Evolutionary conservation across 495 filamentous ascomycete species (phyloP), one percentile per base, ranked within the genome.

Genomic region (Penicillium pulvis): DNA sequence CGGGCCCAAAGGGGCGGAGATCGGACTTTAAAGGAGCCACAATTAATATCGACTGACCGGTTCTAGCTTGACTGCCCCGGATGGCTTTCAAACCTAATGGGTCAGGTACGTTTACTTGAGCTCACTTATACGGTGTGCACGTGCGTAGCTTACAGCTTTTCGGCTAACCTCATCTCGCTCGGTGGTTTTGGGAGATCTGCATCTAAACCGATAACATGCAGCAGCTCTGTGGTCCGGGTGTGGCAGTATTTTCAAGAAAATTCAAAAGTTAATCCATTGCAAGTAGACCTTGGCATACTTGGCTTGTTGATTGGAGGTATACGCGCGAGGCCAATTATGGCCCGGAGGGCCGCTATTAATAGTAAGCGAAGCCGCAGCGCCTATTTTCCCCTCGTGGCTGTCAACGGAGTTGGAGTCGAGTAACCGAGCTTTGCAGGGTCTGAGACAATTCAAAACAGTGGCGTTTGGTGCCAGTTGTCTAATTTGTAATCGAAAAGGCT

Each of bases 391-490:
- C 31, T 33, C 33, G 33, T 36, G 33, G 10, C 33, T 36, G 9
- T 36, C 33, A 14, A 36, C 33, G 4, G 33, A 36, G 9, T 12
- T 11, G 10, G 33, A 36, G 9, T 36, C 8, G 33, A 36, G 10
- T 36, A 36, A 14, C 10, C 33, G 33, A 44, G 16, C 19, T 20
- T 44, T 53, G 30, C 41, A 43, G 53, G 49, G 59, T 61, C 33
- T 56, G 53, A 61, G 43, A 56, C 53, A 61, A 30, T 36, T 30
- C 9, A 39, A 42, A n/a, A 49, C 49, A 17, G 31, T 57, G 33
- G 49, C 42, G 42, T 17, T 10, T 10, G 42, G 42, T 19, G 3
- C 33, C 10, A 36, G 9, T 36, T 12, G 10, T 28, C 28, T 28
- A 28, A 11, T 33, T 33, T 1, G 11, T 8, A 2, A 9, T 14